Evolutionary conservation across 305 asterid species (phyloP).

Genomic region (Striga hermonthica): DNA sequence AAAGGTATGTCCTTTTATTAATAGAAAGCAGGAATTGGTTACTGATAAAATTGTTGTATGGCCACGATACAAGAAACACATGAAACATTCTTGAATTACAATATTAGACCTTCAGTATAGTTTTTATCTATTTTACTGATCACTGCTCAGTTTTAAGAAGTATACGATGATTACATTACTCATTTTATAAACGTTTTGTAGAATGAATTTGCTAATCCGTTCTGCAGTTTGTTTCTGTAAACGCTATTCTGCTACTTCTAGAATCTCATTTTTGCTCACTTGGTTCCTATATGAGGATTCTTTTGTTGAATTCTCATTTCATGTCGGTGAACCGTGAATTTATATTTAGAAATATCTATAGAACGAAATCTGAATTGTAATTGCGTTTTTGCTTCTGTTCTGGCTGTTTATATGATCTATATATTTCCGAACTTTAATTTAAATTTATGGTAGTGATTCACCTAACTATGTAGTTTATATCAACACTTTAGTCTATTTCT

Average conservation of each 20-base stretch:
- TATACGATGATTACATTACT: background rate
- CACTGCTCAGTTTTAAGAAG: slow-evolving; percentile 13
- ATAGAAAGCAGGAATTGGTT: slow-evolving; percentile 15
- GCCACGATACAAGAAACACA: background rate
- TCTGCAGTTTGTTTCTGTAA: background rate
- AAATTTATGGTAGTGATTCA: too few relatives aligned
- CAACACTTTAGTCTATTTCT: too few relatives aligned
- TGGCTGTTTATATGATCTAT: background rate
- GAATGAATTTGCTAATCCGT: background rate
- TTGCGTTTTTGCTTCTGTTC: background rate
- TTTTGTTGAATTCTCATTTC: background rate
- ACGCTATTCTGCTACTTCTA: background rate
- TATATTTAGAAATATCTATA: background rate
- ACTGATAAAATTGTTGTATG: background rate
- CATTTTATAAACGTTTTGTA: background rate
- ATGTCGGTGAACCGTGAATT: background rate
- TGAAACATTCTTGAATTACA: slow-evolving; percentile 17
- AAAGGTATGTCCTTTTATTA: slow-evolving; percentile 44
- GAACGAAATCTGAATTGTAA: background rate
- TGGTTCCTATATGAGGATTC: background rate
- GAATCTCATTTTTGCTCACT: background rate
- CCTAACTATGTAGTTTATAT: too few relatives aligned
- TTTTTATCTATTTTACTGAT: slow-evolving; percentile 23
- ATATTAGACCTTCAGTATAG: slow-evolving; percentile 3
- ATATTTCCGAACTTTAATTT: too few relatives aligned